Conservation (phyloP, 768 basidiomycete genomes). For the Kwoniella europaea region DNA sequence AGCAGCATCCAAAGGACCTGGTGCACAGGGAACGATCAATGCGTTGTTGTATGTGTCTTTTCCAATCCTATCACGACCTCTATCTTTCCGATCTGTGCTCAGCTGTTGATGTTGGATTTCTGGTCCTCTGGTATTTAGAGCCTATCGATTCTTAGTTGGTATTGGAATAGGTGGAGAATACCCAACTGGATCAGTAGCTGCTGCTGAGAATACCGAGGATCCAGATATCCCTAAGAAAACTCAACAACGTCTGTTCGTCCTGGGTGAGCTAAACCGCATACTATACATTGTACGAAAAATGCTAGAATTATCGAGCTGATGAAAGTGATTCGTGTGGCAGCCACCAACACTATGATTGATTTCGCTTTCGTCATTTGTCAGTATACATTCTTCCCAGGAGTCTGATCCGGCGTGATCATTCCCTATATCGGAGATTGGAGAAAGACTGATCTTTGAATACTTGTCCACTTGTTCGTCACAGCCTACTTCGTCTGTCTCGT, state of each 20-base stretch:
- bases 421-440: no score
- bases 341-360: constrained; percentile 89
- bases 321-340: constrained; percentile 43
- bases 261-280: constrained; percentile 24
- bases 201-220: constrained; percentile 85
- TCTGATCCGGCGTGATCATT: no score
- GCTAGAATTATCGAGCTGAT: no score
- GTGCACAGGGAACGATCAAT: constrained; percentile 71
- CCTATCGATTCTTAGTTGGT: constrained; percentile 70
- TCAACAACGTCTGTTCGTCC: constrained; percentile 82
- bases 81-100: neutral
- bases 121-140: constrained; percentile 25
- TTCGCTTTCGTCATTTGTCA: constrained; percentile 65
- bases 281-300: no score
- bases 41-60: constrained; percentile 65
- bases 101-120: neutral
- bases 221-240: constrained; percentile 72
- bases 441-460: no score
- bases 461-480: neutral
- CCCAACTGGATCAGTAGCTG: constrained; percentile 69
- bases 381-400: neutral
- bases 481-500: constrained; percentile 62
- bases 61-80: neutral
- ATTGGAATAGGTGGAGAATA: constrained; percentile 62
- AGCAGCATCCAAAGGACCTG: constrained; percentile 78